Evolutionary conservation across 306 rosid species (phyloP), one percentile per base, ranked within the genome.

Genomic region (Nissolia schottii): DNA sequence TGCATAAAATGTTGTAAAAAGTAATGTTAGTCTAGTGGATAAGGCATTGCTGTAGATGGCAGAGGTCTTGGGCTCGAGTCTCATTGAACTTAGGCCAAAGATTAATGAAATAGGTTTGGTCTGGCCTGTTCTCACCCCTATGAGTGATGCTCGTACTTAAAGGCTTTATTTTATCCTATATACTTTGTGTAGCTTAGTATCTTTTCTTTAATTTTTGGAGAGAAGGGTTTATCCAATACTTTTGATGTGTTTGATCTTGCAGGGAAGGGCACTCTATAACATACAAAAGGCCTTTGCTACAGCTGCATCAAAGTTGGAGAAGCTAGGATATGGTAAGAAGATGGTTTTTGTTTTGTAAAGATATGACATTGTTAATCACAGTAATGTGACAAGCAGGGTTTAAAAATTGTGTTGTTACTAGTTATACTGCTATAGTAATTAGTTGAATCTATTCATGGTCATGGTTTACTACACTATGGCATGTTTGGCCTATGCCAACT

Each of bases 301-400:
- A 14, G 96, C 97, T 64, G 89, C 95, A 67, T 87, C 95, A 25
- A 94, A 94, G 86, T 78, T 89, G 94, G 97, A 94, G 91, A 94
- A 89, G 88, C 89, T 91, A 49, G 97, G 97, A 83, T 85, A 86
- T 41, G 91, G 97, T 91, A 79, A 76, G 77, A 13, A 27, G 57
- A 29, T 5, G 27, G 3, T 54, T 49, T 40, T 12, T 6, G 31
- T 53, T 67, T 23, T 18, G 15, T 18, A n/a, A n/a, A n/a, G n/a
- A n/a, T n/a, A n/a, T n/a, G n/a, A n/a, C n/a, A n/a, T n/a, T n/a
- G n/a, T 73, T 54, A 15, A 41, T 34, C 20, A 7, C n/a, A 0
- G 18, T 15, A 15, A 41, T 48, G 27, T 53, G 45, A 14, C 18
- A 60, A 4, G 19, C 19, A 46, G 51, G 14, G 57, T 75, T 70